A percentile compares a stretch with the other conserved stretches of the same genome.
Evolutionary conservation across 192 early-diverging fungal genomes (phyloP).

Genomic region (Entomortierella lignicola): DNA sequence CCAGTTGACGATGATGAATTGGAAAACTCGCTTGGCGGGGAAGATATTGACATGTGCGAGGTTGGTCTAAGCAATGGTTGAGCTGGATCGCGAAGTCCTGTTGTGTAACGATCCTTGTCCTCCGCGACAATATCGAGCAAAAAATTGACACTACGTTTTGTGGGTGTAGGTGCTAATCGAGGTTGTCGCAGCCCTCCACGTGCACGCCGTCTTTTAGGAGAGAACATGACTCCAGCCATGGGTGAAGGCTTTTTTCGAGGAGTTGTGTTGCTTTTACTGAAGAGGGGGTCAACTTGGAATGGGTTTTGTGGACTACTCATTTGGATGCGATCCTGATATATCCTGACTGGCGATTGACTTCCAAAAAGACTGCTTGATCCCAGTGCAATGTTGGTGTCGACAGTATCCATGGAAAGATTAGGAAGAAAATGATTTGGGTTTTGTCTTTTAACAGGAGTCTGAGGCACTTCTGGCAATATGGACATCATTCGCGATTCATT

Average conservation of each 20-base stretch:
- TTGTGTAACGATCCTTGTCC: slow-evolving; percentile 33
- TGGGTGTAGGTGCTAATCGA: slow-evolving; percentile 13
- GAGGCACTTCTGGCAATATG: slow-evolving; percentile 37
- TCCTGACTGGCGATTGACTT: slow-evolving; percentile 24
- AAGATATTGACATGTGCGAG: slow-evolving; percentile 7
- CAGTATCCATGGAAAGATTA: slow-evolving; percentile 44
- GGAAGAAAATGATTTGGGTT: slow-evolving; percentile 31
- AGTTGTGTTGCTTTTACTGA: not conserved
- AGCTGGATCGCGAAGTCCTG: slow-evolving; percentile 16
- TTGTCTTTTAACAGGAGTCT: slow-evolving; percentile 42
- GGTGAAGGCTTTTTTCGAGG: slow-evolving; percentile 18
- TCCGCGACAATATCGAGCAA: slow-evolving; percentile 39
- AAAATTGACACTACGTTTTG: slow-evolving; percentile 43
- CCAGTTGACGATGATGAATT: not conserved
- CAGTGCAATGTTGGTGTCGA: slow-evolving; percentile 44
- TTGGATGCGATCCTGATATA: slow-evolving; percentile 22
- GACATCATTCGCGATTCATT: slow-evolving; percentile 37
- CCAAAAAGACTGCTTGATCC: slow-evolving; percentile 45
- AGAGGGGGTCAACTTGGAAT: slow-evolving; percentile 9
- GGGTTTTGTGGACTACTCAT: slow-evolving; percentile 21
- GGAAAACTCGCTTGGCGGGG: not conserved
- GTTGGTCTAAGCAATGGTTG: slow-evolving; percentile 9
- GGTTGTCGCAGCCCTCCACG: slow-evolving; percentile 38
- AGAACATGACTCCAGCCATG: slow-evolving; percentile 23
- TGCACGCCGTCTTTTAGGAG: slow-evolving; percentile 23